phyloP scores from a whole-genome alignment of 257 asterid genomes.

The Eustoma russellianum region DNA sequence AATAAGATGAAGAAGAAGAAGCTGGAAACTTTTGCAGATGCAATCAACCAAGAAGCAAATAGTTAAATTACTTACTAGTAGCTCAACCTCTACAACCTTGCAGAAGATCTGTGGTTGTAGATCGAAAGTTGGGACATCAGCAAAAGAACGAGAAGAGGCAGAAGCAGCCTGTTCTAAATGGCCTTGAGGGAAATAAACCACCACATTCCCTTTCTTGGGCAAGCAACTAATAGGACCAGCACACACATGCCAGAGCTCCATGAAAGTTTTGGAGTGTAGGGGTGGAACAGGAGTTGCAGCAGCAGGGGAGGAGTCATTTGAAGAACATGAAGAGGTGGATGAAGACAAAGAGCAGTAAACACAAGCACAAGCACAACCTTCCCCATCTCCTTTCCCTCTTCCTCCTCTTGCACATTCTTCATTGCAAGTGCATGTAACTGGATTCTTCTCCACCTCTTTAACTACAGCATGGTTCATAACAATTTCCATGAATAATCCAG shows the following conservation, averaged over 20 bases:
- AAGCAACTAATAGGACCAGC: constrained; percentile 92
- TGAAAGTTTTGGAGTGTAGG: constrained; percentile 38
- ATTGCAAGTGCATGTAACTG: constrained; percentile 30
- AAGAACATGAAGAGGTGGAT: constrained; percentile 61
- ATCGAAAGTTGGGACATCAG: constrained; percentile 64
- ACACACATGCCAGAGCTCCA: constrained; percentile 97
- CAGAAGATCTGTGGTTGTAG: constrained; percentile 91
- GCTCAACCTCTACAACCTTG: constrained; percentile 68
- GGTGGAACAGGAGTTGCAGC: too few relatives aligned
- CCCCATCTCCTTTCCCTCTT: too few relatives aligned
- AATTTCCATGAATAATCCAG: constrained; percentile 55
- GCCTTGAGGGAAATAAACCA: constrained; percentile 95
- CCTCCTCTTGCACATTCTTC: constrained; percentile 41
- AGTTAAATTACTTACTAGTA: constrained; percentile 46
- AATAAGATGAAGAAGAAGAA: neutral
- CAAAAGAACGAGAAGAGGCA: too few relatives aligned
- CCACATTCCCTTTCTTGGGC: constrained; percentile 82
- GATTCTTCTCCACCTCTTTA: constrained; percentile 45
- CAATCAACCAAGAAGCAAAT: too few relatives aligned
- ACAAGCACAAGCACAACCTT: too few relatives aligned
- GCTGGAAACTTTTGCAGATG: neutral
- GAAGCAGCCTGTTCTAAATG: constrained; percentile 77
- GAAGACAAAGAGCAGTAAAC: constrained; percentile 31
- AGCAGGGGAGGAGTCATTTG: constrained; percentile 52
- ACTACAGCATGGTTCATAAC: too few relatives aligned